A percentile compares a stretch with the other conserved stretches of the same genome.
Conservation (phyloP, 805 yeast genomes). For the Saturnispora sanitii region DNA sequence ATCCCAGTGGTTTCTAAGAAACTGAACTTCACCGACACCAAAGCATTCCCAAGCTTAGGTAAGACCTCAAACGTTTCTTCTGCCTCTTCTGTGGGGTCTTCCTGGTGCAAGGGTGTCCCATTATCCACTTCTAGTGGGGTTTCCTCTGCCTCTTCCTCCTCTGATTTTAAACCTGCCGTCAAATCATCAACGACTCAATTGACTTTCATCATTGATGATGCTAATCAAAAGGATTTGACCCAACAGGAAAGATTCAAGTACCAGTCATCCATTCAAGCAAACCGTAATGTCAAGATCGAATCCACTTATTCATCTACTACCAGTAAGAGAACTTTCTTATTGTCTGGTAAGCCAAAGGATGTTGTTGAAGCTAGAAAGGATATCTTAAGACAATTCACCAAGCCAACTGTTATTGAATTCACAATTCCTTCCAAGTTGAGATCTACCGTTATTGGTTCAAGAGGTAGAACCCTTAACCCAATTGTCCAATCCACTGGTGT, state of each 20-base stretch:
- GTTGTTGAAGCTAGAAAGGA: constrained; percentile 67
- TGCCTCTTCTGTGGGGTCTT: constrained; percentile 2
- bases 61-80: constrained; percentile 25
- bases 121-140: constrained; percentile 9
- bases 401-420: constrained; percentile 54
- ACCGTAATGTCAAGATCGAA: constrained; percentile 60
- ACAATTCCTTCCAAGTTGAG: constrained; percentile 68
- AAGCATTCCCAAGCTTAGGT: constrained; percentile 61
- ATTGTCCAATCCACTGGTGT: constrained; percentile 60
- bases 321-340: constrained; percentile 71
- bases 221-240: constrained; percentile 53
- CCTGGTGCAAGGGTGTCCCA: constrained; percentile 13
- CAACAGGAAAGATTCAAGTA: constrained; percentile 63
- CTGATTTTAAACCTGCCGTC: constrained; percentile 31
- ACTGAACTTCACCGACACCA: constrained; percentile 35
- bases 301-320: constrained; percentile 70
- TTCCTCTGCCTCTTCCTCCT: constrained; percentile 16
- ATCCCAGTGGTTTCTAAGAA: constrained; percentile 4
- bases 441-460: constrained; percentile 76
- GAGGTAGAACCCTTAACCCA: constrained; percentile 74
- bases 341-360: constrained; percentile 61
- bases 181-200: constrained; percentile 61
- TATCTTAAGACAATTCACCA: constrained; percentile 64
- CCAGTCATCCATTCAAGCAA: constrained; percentile 49
- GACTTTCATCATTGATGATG: constrained; percentile 64